Conservation (phyloP, 768 basidiomycete genomes). For the Lactarius hengduanensis region DNA sequence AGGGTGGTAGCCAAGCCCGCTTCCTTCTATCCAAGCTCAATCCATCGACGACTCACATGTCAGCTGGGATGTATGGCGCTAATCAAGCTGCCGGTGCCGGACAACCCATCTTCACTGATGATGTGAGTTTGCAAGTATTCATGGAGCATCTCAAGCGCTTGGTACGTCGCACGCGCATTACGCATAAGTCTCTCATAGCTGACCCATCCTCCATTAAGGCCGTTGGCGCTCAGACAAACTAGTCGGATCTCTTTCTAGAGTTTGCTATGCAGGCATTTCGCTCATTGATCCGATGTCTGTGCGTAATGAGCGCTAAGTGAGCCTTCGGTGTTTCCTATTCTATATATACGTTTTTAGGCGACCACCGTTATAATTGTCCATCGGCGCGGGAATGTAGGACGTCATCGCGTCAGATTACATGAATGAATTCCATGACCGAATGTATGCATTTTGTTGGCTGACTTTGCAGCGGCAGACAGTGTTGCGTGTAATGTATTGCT, state of each 20-base stretch:
- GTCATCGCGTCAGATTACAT: conserved; percentile 4
- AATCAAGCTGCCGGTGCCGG: conserved; percentile 64
- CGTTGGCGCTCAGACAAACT: conserved; percentile 30
- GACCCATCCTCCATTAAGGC: conserved; percentile 19
- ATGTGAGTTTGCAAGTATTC: conserved; percentile 96
- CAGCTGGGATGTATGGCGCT: conserved; percentile 85
- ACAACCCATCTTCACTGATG: conserved; percentile 97
- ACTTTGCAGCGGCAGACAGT: not conserved
- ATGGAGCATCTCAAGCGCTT: conserved; percentile 96
- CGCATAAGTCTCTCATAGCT: not conserved
- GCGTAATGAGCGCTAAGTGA: conserved; percentile 10
- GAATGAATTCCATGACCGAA: conserved; percentile 26
- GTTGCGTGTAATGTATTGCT: not conserved
- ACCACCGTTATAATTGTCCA: conserved; percentile 13
- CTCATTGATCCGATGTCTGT: conserved; percentile 11
- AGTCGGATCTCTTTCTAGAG: conserved; percentile 11
- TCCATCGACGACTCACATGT: conserved; percentile 98
- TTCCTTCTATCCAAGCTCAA: conserved; percentile 96
- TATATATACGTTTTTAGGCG: conserved; percentile 26
- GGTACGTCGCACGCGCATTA: conserved; percentile 44
- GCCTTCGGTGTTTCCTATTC: conserved; percentile 19
- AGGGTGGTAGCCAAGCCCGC: conserved; percentile 96
- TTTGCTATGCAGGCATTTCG: conserved; percentile 10
- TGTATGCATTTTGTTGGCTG: conserved; percentile 19
- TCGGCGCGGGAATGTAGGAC: conserved; percentile 13